Evolutionary conservation across 2,329 filamentous ascomycete species (phyloP).

Genomic region (Xylaria sp.): DNA sequence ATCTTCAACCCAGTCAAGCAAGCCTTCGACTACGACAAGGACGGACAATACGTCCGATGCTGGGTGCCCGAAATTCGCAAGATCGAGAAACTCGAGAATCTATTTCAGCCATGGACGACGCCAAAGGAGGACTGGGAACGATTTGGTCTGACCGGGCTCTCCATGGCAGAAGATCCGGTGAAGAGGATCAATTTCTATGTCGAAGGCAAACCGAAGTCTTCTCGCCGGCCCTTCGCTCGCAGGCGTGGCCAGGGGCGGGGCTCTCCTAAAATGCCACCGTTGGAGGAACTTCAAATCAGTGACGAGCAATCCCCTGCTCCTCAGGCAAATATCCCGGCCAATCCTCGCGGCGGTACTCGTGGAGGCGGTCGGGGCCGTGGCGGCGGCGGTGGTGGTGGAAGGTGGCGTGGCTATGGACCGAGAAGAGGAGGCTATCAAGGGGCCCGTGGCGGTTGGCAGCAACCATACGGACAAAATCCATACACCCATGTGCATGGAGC

Average conservation of each 20-base stretch:
- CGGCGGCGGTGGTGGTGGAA: conserved; percentile 35
- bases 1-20: conserved; percentile 87
- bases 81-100: conserved; percentile 63
- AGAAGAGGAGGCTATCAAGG: conserved; percentile 44
- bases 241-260: conserved; percentile 47
- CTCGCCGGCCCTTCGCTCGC: conserved; percentile 50
- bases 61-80: conserved; percentile 76
- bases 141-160: conserved; percentile 65
- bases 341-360: conserved; percentile 41
- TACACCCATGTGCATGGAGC: conserved; percentile 2
- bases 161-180: conserved; percentile 75
- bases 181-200: conserved; percentile 73
- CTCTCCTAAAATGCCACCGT: conserved; percentile 16
- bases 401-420: conserved; percentile 42
- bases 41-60: conserved; percentile 74
- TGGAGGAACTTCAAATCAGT: conserved; percentile 6
- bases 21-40: conserved; percentile 78
- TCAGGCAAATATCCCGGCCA: conserved; percentile 12
- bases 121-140: conserved; percentile 66
- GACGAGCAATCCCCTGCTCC: conserved; percentile 16
- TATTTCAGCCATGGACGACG: conserved; percentile 79
- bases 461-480: conserved; percentile 29
- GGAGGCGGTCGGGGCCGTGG: conserved; percentile 44
- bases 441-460: conserved; percentile 41
- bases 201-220: conserved; percentile 59